Conservation (phyloP, 306 rosid species). For the Cyclanthera cordifolia region DNA sequence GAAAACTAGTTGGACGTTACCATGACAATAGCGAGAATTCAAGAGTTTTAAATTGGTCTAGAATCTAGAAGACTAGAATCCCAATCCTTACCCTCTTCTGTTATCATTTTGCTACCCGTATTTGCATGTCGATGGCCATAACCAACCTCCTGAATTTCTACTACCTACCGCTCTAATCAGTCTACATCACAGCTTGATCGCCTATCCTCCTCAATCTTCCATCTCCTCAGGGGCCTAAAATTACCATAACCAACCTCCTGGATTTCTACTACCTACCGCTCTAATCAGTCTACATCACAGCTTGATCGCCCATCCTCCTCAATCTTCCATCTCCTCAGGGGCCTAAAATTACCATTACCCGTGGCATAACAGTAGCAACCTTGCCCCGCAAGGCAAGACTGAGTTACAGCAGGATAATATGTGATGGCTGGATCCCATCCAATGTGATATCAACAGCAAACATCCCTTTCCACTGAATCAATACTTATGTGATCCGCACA, state of each 20-base stretch:
- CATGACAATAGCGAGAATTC: neutral
- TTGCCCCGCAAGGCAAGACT: neutral
- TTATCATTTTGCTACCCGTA: neutral
- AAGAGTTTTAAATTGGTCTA: neutral
- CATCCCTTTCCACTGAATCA: conserved; percentile 10
- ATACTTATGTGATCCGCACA: neutral
- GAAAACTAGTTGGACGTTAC: neutral
- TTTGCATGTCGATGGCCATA: neutral
- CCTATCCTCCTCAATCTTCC: neutral
- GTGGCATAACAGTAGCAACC: neutral
- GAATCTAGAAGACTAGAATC: neutral
- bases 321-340: neutral
- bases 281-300: neutral
- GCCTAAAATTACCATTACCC: neutral
- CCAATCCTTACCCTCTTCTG: neutral
- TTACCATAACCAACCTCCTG: neutral
- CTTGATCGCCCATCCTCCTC: neutral
- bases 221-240: neutral
- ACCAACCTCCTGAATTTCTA: neutral
- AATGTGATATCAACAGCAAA: neutral
- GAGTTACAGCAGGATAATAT: neutral
- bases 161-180: neutral
- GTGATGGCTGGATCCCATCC: neutral
- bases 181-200: neutral
- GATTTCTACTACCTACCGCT: neutral